Evolutionary conservation across 305 asterid species (phyloP).

Genomic region (Fraxinus velutina): DNA sequence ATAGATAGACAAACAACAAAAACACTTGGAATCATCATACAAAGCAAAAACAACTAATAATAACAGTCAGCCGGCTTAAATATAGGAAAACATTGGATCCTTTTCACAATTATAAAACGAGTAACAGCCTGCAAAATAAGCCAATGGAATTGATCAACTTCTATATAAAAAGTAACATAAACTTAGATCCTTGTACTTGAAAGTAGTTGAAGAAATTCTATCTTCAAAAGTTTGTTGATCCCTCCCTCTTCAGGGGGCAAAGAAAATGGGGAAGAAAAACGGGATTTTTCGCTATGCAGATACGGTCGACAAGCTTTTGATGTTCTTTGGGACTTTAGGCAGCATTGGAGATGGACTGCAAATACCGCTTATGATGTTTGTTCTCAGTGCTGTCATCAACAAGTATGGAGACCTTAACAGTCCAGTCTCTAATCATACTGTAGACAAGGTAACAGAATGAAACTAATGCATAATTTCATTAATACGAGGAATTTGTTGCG

Average conservation of each 20-base stretch:
- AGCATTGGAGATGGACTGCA: constrained; percentile 89
- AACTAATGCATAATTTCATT: neutral
- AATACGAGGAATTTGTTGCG: neutral
- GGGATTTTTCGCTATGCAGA: constrained; percentile 83
- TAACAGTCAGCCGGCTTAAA: constrained; percentile 41
- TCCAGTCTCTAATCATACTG: constrained; percentile 32
- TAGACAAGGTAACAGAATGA: constrained; percentile 49
- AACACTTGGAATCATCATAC: constrained; percentile 22
- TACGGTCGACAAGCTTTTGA: constrained; percentile 52
- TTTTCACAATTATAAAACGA: constrained; percentile 6
- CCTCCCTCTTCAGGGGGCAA: constrained; percentile 19
- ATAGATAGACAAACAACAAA: constrained; percentile 16
- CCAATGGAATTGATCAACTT: neutral
- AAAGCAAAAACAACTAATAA: constrained; percentile 17
- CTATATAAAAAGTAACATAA: constrained; percentile 19
- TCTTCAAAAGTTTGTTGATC: constrained; percentile 13
- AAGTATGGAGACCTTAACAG: constrained; percentile 43
- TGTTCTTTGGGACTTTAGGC: constrained; percentile 69
- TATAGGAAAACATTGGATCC: constrained; percentile 12
- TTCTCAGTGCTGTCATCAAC: constrained; percentile 69
- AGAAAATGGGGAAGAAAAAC: constrained; percentile 44
- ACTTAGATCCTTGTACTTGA: neutral
- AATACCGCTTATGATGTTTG: constrained; percentile 73
- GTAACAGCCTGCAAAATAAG: constrained; percentile 37
- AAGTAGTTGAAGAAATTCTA: constrained; percentile 5